phyloP scores from a whole-genome alignment of 257 asterid genomes.

The Perilla frutescens region DNA sequence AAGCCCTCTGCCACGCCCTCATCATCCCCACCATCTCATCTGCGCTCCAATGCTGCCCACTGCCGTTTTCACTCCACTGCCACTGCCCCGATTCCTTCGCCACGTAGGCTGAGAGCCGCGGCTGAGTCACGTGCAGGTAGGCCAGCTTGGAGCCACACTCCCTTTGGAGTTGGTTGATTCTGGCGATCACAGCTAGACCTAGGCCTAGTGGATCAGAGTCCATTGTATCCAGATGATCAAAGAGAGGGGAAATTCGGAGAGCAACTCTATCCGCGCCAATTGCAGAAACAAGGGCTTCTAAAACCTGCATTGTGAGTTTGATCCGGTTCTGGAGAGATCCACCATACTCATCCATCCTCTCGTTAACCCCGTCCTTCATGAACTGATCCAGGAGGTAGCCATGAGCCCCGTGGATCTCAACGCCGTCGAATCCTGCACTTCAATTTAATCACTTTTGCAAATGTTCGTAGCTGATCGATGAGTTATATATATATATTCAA shows the following conservation, averaged over 20 bases:
- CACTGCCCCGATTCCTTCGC: conserved; percentile 60
- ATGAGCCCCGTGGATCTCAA: conserved; percentile 93
- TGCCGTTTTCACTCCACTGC: background rate
- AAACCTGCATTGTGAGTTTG: conserved; percentile 66
- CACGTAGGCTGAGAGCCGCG: conserved; percentile 72
- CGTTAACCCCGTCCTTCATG: conserved; percentile 81
- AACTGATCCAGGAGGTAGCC: conserved; percentile 93
- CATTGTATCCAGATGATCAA: conserved; percentile 83
- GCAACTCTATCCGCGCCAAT: conserved; percentile 72
- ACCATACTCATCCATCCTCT: conserved; percentile 71
- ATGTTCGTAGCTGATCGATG: too few relatives aligned
- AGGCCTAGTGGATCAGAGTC: conserved; percentile 78
- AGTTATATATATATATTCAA: too few relatives aligned
- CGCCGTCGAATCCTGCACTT: conserved; percentile 74
- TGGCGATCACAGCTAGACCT: conserved; percentile 70
- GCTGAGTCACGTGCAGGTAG: conserved; percentile 85
- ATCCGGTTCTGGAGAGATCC: conserved; percentile 78
- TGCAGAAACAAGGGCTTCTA: conserved; percentile 63
- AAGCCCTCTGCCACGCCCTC: conserved; percentile 60
- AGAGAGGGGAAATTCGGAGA: conserved; percentile 84
- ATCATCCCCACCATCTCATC: conserved; percentile 61
- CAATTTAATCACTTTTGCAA: too few relatives aligned
- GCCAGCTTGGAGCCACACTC: conserved; percentile 50
- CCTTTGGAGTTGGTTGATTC: conserved; percentile 65
- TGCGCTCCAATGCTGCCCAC: conserved; percentile 58